Conservation (phyloP, 2,329 filamentous ascomycete species). For the Chaetomiaceae sp. region DNA sequence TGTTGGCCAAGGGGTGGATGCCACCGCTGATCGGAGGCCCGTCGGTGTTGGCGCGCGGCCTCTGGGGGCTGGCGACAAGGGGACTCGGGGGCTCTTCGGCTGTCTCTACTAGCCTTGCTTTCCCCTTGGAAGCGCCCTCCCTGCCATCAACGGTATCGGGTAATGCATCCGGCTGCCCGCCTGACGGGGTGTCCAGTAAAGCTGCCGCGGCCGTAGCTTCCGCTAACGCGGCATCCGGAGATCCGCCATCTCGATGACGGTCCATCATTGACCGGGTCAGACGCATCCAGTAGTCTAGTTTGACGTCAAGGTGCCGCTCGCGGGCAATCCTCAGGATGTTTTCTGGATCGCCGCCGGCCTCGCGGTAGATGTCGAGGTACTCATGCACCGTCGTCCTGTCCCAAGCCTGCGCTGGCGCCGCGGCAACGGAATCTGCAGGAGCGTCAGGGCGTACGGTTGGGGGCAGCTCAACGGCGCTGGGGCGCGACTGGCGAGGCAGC, state of each 20-base stretch:
- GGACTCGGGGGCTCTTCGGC: conserved; percentile 5
- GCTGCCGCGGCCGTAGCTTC: not conserved
- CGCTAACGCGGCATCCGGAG: not conserved
- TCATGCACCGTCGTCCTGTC: conserved; percentile 32
- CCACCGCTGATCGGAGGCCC: conserved; percentile 41
- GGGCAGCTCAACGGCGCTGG: too few species aligned
- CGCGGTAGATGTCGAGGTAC: conserved; percentile 51
- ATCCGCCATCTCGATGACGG: conserved; percentile 8
- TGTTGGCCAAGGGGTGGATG: conserved; percentile 50
- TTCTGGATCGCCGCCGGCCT: conserved; percentile 53
- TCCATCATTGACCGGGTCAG: conserved; percentile 39
- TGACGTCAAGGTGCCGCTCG: conserved; percentile 52
- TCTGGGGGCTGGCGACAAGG: conserved; percentile 20
- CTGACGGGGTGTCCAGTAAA: not conserved
- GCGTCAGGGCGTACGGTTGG: too few species aligned
- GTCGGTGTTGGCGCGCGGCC: conserved; percentile 52
- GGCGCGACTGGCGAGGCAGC: too few species aligned
- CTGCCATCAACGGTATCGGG: not conserved
- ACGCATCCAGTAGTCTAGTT: conserved; percentile 53
- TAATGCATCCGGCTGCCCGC: not conserved
- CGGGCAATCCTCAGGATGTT: conserved; percentile 56
- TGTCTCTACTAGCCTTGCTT: conserved; percentile 2
- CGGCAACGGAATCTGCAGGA: too few species aligned
- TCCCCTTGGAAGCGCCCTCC: conserved; percentile 3
- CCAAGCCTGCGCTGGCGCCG: not conserved